Base-by-base conservation (phyloP, 257 asterid genomes). In the Coffea eugenioides region DNA sequence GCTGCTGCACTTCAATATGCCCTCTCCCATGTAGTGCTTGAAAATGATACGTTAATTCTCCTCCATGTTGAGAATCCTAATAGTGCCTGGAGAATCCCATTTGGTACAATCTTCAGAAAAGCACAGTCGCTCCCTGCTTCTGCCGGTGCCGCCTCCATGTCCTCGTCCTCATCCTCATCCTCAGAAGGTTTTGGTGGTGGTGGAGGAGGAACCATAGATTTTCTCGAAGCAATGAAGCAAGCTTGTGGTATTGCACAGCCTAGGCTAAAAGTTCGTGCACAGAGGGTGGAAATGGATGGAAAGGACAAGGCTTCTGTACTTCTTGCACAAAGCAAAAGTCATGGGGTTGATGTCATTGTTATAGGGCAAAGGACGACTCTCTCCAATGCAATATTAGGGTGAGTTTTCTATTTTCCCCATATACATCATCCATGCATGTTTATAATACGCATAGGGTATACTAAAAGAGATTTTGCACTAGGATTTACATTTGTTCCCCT, bases 1-100 rank as follows among this genome's bases (percentile, higher is more conserved):
- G 86, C 94, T 1, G 90, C 91, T 3, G 95, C 97, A 21, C 94
- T 93, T 36, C 86, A 91, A 62, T 91, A 93, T 36, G 90, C 95
- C 0, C 89, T 93, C 59, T 84, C 91, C 68, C 94, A 93, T 64
- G 95, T 91, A 8, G 73, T 93, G 31, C 65, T 83, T 31, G 94
- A 91, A 16, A 85, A 89, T 54, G 95, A 91, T 73, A 81, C 80
- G 0, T 73, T 93, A 59, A 79, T 91, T 51, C 93, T 93, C 68
- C 87, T 93, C 81, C 91, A 87, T 79, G 81, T 91, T 0, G 90
- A 85, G 67, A 87, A 84, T 18, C 89, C 86, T 56, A 86, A 82
- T 45, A 76, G 45, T 71, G 75, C 91, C 45, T 85, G 92, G 89
- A 89, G 76, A 87, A 91, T 87, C 64, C 86, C 89, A 8, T 84